These are phyloP conservation scores for Kingdonia uniflora DNA, from an alignment of 164 flowering plant species.

Conservation along the genomic window DNA sequence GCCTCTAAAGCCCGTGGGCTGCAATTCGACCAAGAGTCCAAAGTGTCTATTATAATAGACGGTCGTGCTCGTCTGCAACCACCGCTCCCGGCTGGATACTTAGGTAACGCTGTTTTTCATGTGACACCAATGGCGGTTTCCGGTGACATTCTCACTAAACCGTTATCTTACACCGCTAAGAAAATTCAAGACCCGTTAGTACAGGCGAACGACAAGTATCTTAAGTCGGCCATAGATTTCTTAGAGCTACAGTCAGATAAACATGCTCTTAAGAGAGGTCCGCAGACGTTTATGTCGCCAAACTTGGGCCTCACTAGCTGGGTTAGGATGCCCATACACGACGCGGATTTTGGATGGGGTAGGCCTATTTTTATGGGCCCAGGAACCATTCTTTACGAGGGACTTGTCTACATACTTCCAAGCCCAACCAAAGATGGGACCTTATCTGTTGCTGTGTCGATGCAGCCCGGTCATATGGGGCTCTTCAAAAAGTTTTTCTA, in stretches of 20 bases:
- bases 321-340: conserved; percentile 19
- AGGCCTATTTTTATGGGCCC: conserved; percentile 22
- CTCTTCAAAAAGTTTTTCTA: conserved; percentile 14
- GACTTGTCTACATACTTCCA: conserved; percentile 12
- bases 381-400: conserved; percentile 11
- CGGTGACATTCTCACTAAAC: conserved; percentile 39
- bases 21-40: conserved; percentile 34
- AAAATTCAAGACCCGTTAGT: conserved; percentile 12
- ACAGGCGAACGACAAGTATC: conserved; percentile 17
- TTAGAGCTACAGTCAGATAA: conserved; percentile 17
- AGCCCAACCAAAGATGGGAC: conserved; percentile 15
- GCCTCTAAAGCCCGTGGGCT: conserved; percentile 49
- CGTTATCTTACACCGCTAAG: conserved; percentile 12
- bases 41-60: conserved; percentile 48
- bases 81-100: conserved; percentile 44
- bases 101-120: conserved; percentile 57
- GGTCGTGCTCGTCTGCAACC: conserved; percentile 57
- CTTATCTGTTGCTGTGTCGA: conserved; percentile 6
- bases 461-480: conserved; percentile 13
- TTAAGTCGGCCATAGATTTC: conserved; percentile 24
- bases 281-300: conserved; percentile 11
- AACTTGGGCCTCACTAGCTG: conserved; percentile 17
- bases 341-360: conserved; percentile 32
- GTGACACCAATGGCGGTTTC: conserved; percentile 43
- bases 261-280: conserved; percentile 8